Base-by-base conservation (phyloP, 164 flowering plant species). In the Stephania yunnanensis region DNA sequence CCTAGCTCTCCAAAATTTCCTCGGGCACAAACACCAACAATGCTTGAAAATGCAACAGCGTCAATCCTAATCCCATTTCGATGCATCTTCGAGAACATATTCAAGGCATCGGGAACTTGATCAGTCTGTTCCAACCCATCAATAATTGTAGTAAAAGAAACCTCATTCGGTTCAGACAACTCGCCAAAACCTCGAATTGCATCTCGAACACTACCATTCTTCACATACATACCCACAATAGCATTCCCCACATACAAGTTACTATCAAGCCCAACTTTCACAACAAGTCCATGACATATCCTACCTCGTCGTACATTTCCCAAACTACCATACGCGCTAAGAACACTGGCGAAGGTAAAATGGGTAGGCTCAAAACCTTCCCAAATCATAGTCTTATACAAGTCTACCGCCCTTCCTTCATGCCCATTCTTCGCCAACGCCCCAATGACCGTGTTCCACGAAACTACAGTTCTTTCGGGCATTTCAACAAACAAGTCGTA, bases 181-280 rank as follows among this genome's bases (percentile, higher is more conserved):
- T 78, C 86, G 65, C 70, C 75, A 80, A 92, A 89, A 70, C 81
- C 84, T 68, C 73, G 76, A 76, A 87, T 58, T 8, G 97, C 97
- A 69, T 88, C 87, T 30, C 15, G 70, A 7, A 85, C 77, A 61
- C 77, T 71, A 76, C 85, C 87, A 81, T 91, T 87, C 83, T 89
- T 94, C 1, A 90, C 84, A 82, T 94, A 94, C 91, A 94, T 84
- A 20, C 83, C 77, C 80, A 94, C 78, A 81, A 92, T 75, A 71
- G 90, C 89, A 88, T 91, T 94, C 52, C 82, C 86, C n/a, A 91
- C 97, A 82, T 81, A 94, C 70, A 85, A 65, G 76, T 92, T 91
- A 25, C 67, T 46, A 53, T 85, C 87, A 20, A 90, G 81, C 46
- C 97, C 97, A 76, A 85, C 83, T 77, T 92, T 90, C 45, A 87